Conservation (phyloP, 1,139 yeast species). For the Spathaspora sp. region DNA sequence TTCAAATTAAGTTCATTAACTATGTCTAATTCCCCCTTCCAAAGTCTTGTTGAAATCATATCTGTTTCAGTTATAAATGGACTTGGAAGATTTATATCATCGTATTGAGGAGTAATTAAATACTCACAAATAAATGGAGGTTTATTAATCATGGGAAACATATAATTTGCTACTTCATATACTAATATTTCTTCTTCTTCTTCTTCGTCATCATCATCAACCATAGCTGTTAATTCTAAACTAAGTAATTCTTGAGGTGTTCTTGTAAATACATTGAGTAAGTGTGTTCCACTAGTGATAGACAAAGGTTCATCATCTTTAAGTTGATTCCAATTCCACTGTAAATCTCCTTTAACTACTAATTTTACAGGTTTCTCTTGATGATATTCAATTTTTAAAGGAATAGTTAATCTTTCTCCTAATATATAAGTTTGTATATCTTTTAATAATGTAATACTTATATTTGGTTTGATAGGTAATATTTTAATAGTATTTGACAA, state of each 20-base stretch:
- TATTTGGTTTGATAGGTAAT: conserved; percentile 24
- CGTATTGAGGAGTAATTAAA: conserved; percentile 37
- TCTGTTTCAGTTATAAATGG: conserved; percentile 30
- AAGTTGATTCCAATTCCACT: conserved; percentile 34
- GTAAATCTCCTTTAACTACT: conserved; percentile 16
- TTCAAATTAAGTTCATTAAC: conserved; percentile 18
- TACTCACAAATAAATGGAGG: conserved; percentile 36
- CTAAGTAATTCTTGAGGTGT: conserved; percentile 21
- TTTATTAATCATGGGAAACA: conserved; percentile 29
- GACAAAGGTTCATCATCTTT: conserved; percentile 45
- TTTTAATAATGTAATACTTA: conserved; percentile 12
- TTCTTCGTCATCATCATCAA: conserved; percentile 10
- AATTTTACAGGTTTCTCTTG: conserved; percentile 7
- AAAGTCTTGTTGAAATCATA: conserved; percentile 48
- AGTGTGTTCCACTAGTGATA: conserved; percentile 13
- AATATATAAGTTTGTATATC: conserved; percentile 9
- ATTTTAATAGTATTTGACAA: conserved; percentile 14
- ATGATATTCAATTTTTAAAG: conserved; percentile 20
- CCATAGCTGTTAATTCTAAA: conserved; percentile 21
- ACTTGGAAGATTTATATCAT: conserved; percentile 35
- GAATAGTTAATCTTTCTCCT: conserved; percentile 29
- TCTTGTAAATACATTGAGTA: conserved; percentile 14
- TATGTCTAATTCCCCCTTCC: conserved; percentile 39
- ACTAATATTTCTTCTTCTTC: conserved; percentile 20
- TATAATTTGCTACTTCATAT: conserved; percentile 27